These are phyloP conservation scores for Candida sojae DNA, from an alignment of 1,139 yeast species.

Conservation along the genomic window DNA sequence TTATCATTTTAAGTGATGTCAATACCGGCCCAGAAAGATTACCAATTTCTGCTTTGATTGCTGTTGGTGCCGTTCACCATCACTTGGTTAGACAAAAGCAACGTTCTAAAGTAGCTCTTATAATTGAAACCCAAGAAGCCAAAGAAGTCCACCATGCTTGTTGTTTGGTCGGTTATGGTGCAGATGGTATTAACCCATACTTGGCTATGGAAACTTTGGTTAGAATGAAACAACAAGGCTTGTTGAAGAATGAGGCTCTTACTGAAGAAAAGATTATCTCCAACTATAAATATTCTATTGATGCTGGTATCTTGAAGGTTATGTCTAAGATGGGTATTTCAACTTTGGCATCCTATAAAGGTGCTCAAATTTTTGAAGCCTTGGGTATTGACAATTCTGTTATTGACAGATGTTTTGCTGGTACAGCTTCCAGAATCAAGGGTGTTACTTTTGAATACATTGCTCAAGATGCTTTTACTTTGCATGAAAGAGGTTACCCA, in stretches of 20 bases:
- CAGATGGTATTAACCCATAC: constrained; percentile 94
- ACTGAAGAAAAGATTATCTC: constrained; percentile 61
- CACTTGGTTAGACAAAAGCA: constrained; percentile 94
- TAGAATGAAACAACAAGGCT: constrained; percentile 80
- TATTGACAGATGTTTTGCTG: constrained; percentile 93
- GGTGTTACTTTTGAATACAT: constrained; percentile 95
- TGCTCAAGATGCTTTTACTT: constrained; percentile 93
- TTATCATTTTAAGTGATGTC: constrained; percentile 77
- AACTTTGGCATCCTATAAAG: constrained; percentile 94
- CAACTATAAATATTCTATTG: constrained; percentile 81
- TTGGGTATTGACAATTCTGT: constrained; percentile 95
- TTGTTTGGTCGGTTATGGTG: constrained; percentile 94
- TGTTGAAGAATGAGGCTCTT: constrained; percentile 60
- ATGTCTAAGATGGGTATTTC: constrained; percentile 99
- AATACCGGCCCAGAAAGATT: constrained; percentile 61
- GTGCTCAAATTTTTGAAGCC: constrained; percentile 98
- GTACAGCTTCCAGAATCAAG: constrained; percentile 94
- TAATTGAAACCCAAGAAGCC: constrained; percentile 95
- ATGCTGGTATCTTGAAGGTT: constrained; percentile 90
- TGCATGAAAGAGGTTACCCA: constrained; percentile 94
- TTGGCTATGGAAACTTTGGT: constrained; percentile 86
- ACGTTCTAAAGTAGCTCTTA: constrained; percentile 90
- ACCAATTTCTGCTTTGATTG: constrained; percentile 85
- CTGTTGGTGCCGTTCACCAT: constrained; percentile 97
- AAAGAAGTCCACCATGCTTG: constrained; percentile 97